These are phyloP conservation scores for Drechslera avenae DNA, from an alignment of 2,329 filamentous ascomycete species.

Conservation along the genomic window DNA sequence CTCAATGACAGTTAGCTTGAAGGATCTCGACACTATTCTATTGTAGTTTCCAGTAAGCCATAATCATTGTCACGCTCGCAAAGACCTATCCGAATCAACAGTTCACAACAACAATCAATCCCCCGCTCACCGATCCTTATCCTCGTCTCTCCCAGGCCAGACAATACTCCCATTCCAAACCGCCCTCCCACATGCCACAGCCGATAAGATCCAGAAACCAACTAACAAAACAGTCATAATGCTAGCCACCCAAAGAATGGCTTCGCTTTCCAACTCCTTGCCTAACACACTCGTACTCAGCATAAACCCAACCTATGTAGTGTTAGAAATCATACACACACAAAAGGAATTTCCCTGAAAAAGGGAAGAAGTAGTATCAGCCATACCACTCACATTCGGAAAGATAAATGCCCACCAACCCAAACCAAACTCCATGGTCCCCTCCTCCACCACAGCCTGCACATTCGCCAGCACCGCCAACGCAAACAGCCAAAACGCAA, in stretches of 20 bases:
- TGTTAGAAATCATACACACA: too few species aligned
- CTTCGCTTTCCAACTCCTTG: slow-evolving; percentile 37
- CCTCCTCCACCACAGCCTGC: not conserved
- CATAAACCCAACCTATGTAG: slow-evolving; percentile 35
- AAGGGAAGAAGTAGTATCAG: too few species aligned
- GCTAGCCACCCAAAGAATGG: slow-evolving; percentile 48
- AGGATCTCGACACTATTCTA: too few species aligned
- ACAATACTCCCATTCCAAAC: slow-evolving; percentile 58
- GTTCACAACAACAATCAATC: too few species aligned
- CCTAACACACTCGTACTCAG: slow-evolving; percentile 46
- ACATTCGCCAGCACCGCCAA: slow-evolving; percentile 42
- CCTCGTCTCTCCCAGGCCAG: slow-evolving; percentile 54
- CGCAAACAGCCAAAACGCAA: slow-evolving; percentile 60
- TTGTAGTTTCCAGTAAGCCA: too few species aligned
- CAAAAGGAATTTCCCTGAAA: too few species aligned
- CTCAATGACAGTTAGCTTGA: too few species aligned
- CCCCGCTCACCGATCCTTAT: slow-evolving; percentile 23
- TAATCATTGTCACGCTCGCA: too few species aligned
- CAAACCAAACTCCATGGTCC: slow-evolving; percentile 57
- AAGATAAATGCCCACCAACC: slow-evolving; percentile 63
- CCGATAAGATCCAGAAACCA: slow-evolving; percentile 58
- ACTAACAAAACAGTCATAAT: slow-evolving; percentile 58
- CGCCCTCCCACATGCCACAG: slow-evolving; percentile 55
- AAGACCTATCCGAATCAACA: too few species aligned
- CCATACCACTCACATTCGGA: slow-evolving; percentile 37